A percentile compares a stretch with the other conserved stretches of the same genome.
Conservation (phyloP, 176 grass and related monocot genomes). For the Oryza glaberrima region DNA sequence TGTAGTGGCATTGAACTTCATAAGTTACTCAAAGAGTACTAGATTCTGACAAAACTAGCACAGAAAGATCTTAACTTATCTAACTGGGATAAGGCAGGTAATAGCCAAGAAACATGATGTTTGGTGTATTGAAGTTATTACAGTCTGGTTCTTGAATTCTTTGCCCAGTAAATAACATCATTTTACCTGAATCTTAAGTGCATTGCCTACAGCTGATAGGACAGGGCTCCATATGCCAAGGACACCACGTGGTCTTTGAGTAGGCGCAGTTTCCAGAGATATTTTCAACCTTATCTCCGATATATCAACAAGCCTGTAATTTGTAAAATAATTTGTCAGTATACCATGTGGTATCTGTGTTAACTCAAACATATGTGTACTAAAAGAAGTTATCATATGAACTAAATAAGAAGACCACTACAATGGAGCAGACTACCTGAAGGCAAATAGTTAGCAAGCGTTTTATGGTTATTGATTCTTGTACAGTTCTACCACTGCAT, state of each 20-base stretch:
- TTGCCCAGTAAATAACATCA: conserved; percentile 15
- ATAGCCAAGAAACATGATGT: neutral
- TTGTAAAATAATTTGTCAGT: conserved; percentile 41
- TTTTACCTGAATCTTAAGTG: conserved; percentile 96
- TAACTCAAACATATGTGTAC: conserved; percentile 25
- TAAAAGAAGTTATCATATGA: conserved; percentile 22
- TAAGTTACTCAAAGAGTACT: conserved; percentile 5
- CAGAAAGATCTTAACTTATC: neutral
- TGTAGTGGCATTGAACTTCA: neutral
- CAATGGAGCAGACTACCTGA: neutral
- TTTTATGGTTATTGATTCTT: neutral
- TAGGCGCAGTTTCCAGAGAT: conserved; percentile 92
- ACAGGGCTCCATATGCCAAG: conserved; percentile 96
- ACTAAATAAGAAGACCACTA: conserved; percentile 8
- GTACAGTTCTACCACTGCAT: neutral
- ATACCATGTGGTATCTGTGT: conserved; percentile 1
- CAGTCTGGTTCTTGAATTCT: conserved; percentile 22
- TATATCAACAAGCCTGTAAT: conserved; percentile 88
- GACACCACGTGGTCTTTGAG: conserved; percentile 86
- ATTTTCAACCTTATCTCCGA: conserved; percentile 96
- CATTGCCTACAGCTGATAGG: conserved; percentile 93
- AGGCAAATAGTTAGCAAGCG: neutral
- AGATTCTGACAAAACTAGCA: conserved; percentile 3
- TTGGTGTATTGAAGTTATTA: neutral
- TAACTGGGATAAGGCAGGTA: conserved; percentile 10